These are phyloP conservation scores for Plasmodium billcollinsi DNA, from an alignment of 169 alveolate genomes.

Conservation along the genomic window DNA sequence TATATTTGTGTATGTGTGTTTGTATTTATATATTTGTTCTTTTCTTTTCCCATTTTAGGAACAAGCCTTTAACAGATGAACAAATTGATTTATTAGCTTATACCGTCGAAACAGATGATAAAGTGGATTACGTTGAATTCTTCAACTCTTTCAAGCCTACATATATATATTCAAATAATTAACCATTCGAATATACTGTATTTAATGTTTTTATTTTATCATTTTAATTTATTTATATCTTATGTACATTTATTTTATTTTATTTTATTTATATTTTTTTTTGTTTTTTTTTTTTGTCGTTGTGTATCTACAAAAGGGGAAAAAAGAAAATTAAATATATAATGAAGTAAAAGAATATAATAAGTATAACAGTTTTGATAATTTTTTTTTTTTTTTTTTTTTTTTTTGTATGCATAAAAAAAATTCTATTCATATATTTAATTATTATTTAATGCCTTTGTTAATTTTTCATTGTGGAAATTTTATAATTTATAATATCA, in stretches of 20 bases:
- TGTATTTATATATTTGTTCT: neutral
- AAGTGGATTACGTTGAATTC: slow-evolving; percentile 79
- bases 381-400: no score
- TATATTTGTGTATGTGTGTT: neutral
- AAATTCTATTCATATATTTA: no score
- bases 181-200: neutral
- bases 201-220: neutral
- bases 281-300: neutral
- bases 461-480: no score
- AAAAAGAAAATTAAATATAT: no score
- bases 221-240: neutral
- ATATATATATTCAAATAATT: slow-evolving; percentile 9
- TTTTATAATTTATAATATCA: no score
- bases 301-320: neutral
- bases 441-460: no score
- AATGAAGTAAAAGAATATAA: no score
- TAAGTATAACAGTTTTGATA: no score
- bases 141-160: slow-evolving; percentile 81
- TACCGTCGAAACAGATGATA: slow-evolving; percentile 80
- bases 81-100: slow-evolving; percentile 81
- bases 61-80: slow-evolving; percentile 83
- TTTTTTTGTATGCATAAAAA: no score
- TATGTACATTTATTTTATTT: neutral
- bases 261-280: neutral
- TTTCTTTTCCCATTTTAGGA: slow-evolving; percentile 29